Percentiles rank a stretch among this genome's conserved stretches.
These are phyloP conservation scores for Paraphaeosphaeria minitans DNA, from an alignment of 2,329 filamentous ascomycete genomes.

Conservation along the genomic window DNA sequence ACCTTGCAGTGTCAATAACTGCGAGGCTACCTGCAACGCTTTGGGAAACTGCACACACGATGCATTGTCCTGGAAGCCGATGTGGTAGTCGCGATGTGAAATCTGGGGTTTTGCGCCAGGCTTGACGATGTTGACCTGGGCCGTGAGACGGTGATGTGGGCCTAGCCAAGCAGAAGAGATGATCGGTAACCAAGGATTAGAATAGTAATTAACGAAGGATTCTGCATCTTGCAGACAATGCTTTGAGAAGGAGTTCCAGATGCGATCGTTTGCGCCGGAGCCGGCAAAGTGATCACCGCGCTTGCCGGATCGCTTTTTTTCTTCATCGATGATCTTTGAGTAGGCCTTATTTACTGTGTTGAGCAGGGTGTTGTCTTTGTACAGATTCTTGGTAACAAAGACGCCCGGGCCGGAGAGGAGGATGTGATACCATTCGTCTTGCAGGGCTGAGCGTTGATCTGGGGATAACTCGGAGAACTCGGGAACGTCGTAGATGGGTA, in stretches of 20 bases:
- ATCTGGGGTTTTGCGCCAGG: slow-evolving; percentile 64
- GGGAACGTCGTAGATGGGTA: slow-evolving; percentile 61
- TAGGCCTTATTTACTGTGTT: slow-evolving; percentile 32
- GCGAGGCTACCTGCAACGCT: slow-evolving; percentile 59
- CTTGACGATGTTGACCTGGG: slow-evolving; percentile 67
- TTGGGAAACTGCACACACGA: slow-evolving; percentile 55
- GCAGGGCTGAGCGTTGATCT: slow-evolving; percentile 49
- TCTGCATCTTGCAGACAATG: slow-evolving; percentile 59
- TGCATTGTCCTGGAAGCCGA: slow-evolving; percentile 64
- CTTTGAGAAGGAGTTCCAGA: slow-evolving; percentile 71
- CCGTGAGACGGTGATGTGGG: slow-evolving; percentile 63
- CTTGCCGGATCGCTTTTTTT: slow-evolving; percentile 52
- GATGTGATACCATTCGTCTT: slow-evolving; percentile 66
- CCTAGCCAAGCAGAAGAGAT: slow-evolving; percentile 64
- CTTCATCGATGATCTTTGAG: slow-evolving; percentile 47
- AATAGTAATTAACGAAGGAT: slow-evolving; percentile 63
- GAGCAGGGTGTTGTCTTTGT: slow-evolving; percentile 46
- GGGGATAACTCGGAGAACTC: slow-evolving; percentile 42
- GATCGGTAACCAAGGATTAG: slow-evolving; percentile 62
- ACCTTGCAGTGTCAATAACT: slow-evolving; percentile 66
- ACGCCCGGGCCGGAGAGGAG: slow-evolving; percentile 64
- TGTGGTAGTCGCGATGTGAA: slow-evolving; percentile 66
- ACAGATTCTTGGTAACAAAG: slow-evolving; percentile 61
- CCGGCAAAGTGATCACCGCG: slow-evolving; percentile 67
- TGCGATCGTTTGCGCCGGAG: slow-evolving; percentile 61